phyloP scores from a whole-genome alignment of 2,329 filamentous ascomycete species.

The Bipolaris oryzae region DNA sequence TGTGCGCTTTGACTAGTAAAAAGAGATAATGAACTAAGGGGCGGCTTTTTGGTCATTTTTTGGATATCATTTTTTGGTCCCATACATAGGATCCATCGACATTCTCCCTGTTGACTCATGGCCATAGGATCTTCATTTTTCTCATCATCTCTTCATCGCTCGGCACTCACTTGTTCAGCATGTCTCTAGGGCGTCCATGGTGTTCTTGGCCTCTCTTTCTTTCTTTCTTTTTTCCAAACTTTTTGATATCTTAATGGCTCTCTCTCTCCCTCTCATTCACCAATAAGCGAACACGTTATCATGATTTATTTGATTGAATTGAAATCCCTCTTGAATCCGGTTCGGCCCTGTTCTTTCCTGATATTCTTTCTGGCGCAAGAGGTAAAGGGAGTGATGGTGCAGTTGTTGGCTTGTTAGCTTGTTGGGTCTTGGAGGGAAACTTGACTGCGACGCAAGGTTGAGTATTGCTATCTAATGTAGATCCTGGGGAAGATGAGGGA shows the following conservation, averaged over 20 bases:
- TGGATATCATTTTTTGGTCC: too few species aligned
- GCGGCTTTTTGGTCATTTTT: neutral
- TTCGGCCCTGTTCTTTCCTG: too few species aligned
- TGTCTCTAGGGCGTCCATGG: neutral
- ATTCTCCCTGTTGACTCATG: neutral
- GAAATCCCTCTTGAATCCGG: neutral
- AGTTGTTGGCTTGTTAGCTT: neutral
- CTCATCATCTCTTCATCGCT: neutral
- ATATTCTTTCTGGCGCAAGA: too few species aligned
- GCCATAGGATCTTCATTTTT: neutral
- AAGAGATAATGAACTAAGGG: neutral
- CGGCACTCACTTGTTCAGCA: neutral
- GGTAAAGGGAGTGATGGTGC: too few species aligned
- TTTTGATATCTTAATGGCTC: neutral
- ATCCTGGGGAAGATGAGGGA: too few species aligned
- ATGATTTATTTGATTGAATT: neutral
- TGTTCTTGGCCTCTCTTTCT: neutral
- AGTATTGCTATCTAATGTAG: too few species aligned
- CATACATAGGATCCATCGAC: too few species aligned
- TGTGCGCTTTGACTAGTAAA: slow-evolving; percentile 30
- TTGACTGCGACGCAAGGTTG: too few species aligned
- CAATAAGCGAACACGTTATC: slow-evolving; percentile 1
- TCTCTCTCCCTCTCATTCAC: neutral
- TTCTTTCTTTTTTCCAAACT: neutral
- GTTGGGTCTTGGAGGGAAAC: neutral